Percentiles rank a stretch among this genome's conserved stretches.
phyloP scores from a whole-genome alignment of 768 basidiomycete species.

The Panus rudis region DNA sequence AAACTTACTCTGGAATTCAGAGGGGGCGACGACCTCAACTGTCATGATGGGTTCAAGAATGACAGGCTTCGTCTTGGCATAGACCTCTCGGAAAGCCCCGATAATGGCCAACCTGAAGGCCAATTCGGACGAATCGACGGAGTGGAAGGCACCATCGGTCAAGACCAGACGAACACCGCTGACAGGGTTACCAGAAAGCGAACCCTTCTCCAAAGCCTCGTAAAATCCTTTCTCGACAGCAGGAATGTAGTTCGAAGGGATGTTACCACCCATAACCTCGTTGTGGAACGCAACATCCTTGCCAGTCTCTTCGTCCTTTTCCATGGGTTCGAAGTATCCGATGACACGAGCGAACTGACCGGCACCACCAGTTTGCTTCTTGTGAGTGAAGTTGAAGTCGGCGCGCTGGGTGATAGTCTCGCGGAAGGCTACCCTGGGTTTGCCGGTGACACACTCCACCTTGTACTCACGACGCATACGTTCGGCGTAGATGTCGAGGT shows the following conservation, averaged over 20 bases:
- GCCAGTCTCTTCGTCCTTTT: slow-evolving; percentile 63
- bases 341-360: slow-evolving; percentile 94
- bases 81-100: slow-evolving; percentile 89
- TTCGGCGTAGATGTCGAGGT: slow-evolving; percentile 98
- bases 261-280: slow-evolving; percentile 84
- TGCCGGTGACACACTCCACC: slow-evolving; percentile 87
- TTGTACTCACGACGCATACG: slow-evolving; percentile 98
- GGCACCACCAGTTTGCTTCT: slow-evolving; percentile 96
- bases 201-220: slow-evolving; percentile 89
- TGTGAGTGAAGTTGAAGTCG: slow-evolving; percentile 88
- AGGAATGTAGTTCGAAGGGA: slow-evolving; percentile 88
- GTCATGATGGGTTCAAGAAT: slow-evolving; percentile 98
- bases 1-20: slow-evolving; percentile 83
- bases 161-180: slow-evolving; percentile 81
- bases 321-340: slow-evolving; percentile 88
- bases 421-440: slow-evolving; percentile 93
- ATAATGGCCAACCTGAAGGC: slow-evolving; percentile 90
- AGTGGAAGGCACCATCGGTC: slow-evolving; percentile 88
- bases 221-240: slow-evolving; percentile 96
- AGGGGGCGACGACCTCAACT: slow-evolving; percentile 93
- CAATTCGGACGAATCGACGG: slow-evolving; percentile 93
- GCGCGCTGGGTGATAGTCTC: slow-evolving; percentile 85
- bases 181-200: slow-evolving; percentile 81
- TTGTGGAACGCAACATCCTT: slow-evolving; percentile 84
- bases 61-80: slow-evolving; percentile 65